Base-by-base conservation (phyloP, 1,284 basidiomycete genomes). In the Puccinia novopanici region DNA sequence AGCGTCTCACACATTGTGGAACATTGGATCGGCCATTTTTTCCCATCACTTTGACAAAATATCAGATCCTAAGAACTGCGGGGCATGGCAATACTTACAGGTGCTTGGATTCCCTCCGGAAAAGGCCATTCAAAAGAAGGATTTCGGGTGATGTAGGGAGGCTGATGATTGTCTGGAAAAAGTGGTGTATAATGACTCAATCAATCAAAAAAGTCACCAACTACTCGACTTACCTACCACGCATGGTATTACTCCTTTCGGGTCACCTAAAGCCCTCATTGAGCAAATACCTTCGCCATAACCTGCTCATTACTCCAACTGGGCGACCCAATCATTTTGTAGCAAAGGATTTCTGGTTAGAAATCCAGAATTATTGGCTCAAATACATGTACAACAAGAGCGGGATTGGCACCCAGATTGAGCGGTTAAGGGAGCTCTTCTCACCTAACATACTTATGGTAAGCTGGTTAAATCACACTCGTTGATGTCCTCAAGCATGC, bases 81-180 rank as follows among this genome's bases (percentile, higher is more conserved):
- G 67, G 4, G 40, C 42, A 10, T 68, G 67, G 67, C 48, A 52
- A 52, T 48, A 48, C 40, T 22, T 68, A 42, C 42, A 68, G 48
- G 42, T 42, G 4, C 15, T 68, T 12, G 67, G 67, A 15, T 45
- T 68, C 27, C 67, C 67, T 2, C n/a, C 42, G 10, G 10, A 68
- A 13, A 68, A 68, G 42, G 67, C 67, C 42, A 48, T 68, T 22
- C 67, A 45, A 15, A 68, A 68, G n/a, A 52, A 52, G 12, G 67
- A 68, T 22, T 68, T 68, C 24, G 15, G 74, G 74, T 30, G 74
- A 75, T 52, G 59, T 75, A 8, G 74, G 74, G 10, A 37, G 42
- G 15, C 74, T 75, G 10, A 75, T 75, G 19, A 45, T 50, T 24
- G 61, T 75, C 5, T 75, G 74, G 74, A 75, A 75, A 34, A 63